Conservation (phyloP, 257 asterid species). For the Knoxia roxburghii region DNA sequence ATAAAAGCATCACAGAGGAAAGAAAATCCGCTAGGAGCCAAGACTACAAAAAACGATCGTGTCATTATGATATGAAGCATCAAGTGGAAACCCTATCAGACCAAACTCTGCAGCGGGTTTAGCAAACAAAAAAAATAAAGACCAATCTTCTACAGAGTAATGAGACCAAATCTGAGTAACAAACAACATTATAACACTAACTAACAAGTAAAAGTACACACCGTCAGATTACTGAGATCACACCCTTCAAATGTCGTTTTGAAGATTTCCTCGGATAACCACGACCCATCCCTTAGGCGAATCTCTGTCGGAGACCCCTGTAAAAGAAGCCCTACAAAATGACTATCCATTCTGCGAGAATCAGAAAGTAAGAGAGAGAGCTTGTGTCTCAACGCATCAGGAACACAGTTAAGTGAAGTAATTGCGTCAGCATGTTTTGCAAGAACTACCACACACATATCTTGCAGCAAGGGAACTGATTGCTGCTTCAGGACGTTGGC, state of each 20-base stretch:
- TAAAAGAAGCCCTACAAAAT: constrained; percentile 61
- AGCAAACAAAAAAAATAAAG: neutral
- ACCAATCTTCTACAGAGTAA: neutral
- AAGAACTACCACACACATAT: constrained; percentile 61
- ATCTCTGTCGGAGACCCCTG: constrained; percentile 76
- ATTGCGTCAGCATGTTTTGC: constrained; percentile 71
- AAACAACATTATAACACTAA: neutral
- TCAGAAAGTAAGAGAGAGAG: constrained; percentile 70
- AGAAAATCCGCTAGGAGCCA: neutral
- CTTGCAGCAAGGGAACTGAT: constrained; percentile 52
- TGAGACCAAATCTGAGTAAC: neutral
- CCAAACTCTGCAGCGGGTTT: neutral
- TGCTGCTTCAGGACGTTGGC: constrained; percentile 36
- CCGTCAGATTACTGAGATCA: constrained; percentile 55
- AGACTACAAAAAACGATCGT: neutral
- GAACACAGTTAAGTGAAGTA: constrained; percentile 71
- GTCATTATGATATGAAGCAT: neutral
- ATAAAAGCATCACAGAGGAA: neutral
- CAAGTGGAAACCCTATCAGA: neutral
- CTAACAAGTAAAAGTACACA: constrained; percentile 16
- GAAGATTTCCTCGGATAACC: constrained; percentile 76
- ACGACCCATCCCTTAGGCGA: constrained; percentile 75
- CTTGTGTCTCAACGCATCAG: constrained; percentile 70
- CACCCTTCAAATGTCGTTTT: constrained; percentile 46
- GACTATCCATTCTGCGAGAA: constrained; percentile 52